phyloP scores from a whole-genome alignment of 2,329 filamentous ascomycete genomes.

The Lachnellula hyalina region DNA sequence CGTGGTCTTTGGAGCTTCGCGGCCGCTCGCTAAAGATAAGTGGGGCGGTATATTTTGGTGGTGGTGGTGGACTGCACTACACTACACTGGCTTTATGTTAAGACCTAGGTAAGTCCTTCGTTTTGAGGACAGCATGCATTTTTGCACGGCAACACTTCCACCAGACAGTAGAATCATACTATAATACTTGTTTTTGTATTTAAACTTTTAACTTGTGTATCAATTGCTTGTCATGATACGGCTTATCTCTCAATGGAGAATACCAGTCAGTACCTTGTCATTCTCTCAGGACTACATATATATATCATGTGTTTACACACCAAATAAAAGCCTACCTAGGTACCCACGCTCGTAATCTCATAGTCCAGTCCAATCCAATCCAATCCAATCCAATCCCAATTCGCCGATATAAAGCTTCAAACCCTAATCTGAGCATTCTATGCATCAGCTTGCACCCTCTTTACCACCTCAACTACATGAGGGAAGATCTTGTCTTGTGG shows the following conservation, averaged over 20 bases:
- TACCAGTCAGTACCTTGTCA: no score
- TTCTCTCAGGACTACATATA: no score
- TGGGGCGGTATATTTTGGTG: not conserved
- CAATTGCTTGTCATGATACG: no score
- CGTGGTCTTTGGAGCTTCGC: conserved; percentile 21
- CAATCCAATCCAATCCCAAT: conserved; percentile 11
- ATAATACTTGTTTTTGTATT: no score
- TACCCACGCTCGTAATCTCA: not conserved
- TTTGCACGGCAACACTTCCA: no score
- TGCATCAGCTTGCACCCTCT: conserved; percentile 65
- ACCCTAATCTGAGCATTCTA: conserved; percentile 3
- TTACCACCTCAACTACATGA: conserved; percentile 70
- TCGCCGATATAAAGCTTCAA: conserved; percentile 2
- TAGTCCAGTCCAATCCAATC: conserved; percentile 2
- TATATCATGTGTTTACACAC: no score
- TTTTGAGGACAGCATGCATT: no score
- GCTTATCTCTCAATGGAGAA: no score
- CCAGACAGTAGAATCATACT: no score
- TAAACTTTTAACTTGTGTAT: no score
- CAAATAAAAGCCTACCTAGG: not conserved
- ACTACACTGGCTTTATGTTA: no score
- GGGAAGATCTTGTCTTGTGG: conserved; percentile 70
- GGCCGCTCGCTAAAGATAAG: conserved; percentile 4
- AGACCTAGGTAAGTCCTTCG: no score
- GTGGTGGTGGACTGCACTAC: not conserved